Conservation (phyloP, 192 early-diverging fungal species). For the Coemansia sp. region DNA sequence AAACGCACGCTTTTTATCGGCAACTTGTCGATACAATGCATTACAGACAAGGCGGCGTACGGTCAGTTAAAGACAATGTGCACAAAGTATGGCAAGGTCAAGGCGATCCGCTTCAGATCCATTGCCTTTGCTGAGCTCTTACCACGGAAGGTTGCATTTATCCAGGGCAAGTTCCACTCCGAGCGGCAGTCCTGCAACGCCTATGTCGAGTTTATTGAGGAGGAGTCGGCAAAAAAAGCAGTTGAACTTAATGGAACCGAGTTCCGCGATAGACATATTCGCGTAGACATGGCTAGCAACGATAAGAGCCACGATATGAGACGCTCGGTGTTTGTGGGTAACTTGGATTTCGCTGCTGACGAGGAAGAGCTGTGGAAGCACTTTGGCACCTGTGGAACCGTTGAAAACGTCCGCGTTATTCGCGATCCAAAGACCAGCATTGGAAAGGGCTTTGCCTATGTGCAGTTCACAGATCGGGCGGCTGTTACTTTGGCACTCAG, state of each 20-base stretch:
- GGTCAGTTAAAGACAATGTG: slow-evolving; percentile 75
- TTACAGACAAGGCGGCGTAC: slow-evolving; percentile 66
- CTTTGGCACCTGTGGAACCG: slow-evolving; percentile 69
- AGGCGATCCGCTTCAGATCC: slow-evolving; percentile 89
- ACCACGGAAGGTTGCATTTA: slow-evolving; percentile 78
- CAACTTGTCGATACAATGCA: slow-evolving; percentile 74
- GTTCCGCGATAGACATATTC: slow-evolving; percentile 85
- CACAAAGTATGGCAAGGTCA: slow-evolving; percentile 69
- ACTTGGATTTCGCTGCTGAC: slow-evolving; percentile 70
- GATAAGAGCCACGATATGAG: slow-evolving; percentile 70
- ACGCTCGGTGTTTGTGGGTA: slow-evolving; percentile 76
- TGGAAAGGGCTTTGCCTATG: slow-evolving; percentile 94
- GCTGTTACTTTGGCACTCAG: slow-evolving; percentile 78
- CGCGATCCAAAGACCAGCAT: slow-evolving; percentile 83
- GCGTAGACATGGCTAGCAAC: slow-evolving; percentile 71
- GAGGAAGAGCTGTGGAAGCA: slow-evolving; percentile 75
- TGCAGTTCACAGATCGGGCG: slow-evolving; percentile 79
- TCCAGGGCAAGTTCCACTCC: slow-evolving; percentile 81
- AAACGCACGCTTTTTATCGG: slow-evolving; percentile 93
- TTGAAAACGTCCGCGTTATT: slow-evolving; percentile 83
- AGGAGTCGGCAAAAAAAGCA: slow-evolving; percentile 61
- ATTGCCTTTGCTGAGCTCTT: slow-evolving; percentile 62
- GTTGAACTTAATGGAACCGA: slow-evolving; percentile 74
- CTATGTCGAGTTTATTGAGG: slow-evolving; percentile 80
- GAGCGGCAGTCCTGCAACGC: slow-evolving; percentile 84